These are phyloP conservation scores for Nakazawaea populi DNA, from an alignment of 805 yeast genomes.

Conservation along the genomic window DNA sequence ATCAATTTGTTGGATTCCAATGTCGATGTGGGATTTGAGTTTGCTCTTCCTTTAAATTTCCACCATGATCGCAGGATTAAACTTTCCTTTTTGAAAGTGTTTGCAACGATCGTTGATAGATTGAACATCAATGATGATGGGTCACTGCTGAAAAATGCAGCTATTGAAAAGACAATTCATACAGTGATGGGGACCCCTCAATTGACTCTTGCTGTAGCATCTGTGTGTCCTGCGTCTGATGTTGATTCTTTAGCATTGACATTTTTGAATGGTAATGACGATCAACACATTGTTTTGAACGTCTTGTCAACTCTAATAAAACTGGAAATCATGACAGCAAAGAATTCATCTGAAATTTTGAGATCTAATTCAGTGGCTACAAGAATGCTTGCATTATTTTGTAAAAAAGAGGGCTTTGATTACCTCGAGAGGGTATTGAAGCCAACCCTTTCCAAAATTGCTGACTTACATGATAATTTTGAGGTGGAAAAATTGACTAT, in stretches of 20 bases:
- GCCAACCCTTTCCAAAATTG: conserved; percentile 51
- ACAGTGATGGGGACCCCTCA: conserved; percentile 8
- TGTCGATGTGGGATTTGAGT: conserved; percentile 69
- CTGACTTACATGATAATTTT: conserved; percentile 42
- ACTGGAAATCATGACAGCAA: conserved; percentile 56
- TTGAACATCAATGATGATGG: conserved; percentile 12
- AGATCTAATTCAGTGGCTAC: conserved; percentile 83
- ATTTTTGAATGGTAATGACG: conserved; percentile 47
- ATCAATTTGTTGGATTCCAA: conserved; percentile 69
- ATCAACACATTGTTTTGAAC: conserved; percentile 28
- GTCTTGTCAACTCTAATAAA: conserved; percentile 50
- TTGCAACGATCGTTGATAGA: conserved; percentile 53
- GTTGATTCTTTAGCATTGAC: conserved; percentile 68
- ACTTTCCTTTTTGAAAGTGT: conserved; percentile 70
- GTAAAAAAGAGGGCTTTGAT: conserved; percentile 57
- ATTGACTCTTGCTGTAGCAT: conserved; percentile 34
- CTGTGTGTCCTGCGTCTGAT: conserved; percentile 65
- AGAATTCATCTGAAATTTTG: conserved; percentile 64
- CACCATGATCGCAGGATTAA: conserved; percentile 62
- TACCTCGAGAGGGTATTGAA: conserved; percentile 49
- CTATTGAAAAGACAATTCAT: conserved; percentile 11
- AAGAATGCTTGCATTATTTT: conserved; percentile 63
- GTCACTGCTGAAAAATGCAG: conserved; percentile 15
- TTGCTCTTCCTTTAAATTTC: conserved; percentile 74
- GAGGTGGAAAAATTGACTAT: conserved; percentile 54